Conservation (phyloP, 2,329 filamentous ascomycete species). For the Phialemonium atrogriseum region DNA sequence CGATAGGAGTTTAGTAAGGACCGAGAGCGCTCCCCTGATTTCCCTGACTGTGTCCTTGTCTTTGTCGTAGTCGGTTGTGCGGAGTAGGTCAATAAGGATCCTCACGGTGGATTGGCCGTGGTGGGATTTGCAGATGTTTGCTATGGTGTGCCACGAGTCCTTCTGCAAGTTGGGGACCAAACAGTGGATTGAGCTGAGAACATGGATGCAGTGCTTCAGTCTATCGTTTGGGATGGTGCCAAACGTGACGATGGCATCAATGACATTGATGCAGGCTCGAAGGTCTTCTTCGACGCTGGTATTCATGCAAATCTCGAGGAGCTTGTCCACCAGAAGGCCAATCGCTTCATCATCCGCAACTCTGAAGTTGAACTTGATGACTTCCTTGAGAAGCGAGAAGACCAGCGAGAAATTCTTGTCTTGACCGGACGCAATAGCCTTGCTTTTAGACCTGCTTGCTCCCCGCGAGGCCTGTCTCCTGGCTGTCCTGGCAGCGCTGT, state of each 20-base stretch:
- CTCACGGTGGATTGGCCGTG: slow-evolving; percentile 62
- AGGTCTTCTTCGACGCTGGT: slow-evolving; percentile 60
- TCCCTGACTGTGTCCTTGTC: slow-evolving; percentile 46
- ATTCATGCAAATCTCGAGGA: slow-evolving; percentile 59
- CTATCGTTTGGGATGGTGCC: slow-evolving; percentile 57
- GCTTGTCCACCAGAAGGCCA: slow-evolving; percentile 49
- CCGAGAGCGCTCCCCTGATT: slow-evolving; percentile 53
- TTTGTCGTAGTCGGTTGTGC: slow-evolving; percentile 24
- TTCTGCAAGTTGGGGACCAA: slow-evolving; percentile 53
- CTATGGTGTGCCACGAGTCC: slow-evolving; percentile 61
- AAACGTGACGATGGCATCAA: slow-evolving; percentile 65
- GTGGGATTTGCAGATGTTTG: slow-evolving; percentile 65
- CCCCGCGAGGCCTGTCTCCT: slow-evolving; percentile 38
- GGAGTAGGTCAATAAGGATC: slow-evolving; percentile 55
- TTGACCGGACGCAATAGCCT: slow-evolving; percentile 36
- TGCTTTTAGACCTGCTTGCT: slow-evolving; percentile 29
- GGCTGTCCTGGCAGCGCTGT: slow-evolving; percentile 42
- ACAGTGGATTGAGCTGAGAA: slow-evolving; percentile 65
- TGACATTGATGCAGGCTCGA: slow-evolving; percentile 55
- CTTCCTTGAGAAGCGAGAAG: slow-evolving; percentile 57
- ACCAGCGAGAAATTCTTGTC: slow-evolving; percentile 56
- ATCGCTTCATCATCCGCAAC: slow-evolving; percentile 56
- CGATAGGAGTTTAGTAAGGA: slow-evolving; percentile 54
- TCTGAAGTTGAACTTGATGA: slow-evolving; percentile 70
- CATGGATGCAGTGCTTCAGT: slow-evolving; percentile 58